A percentile compares a stretch with the other conserved stretches of the same genome.
These are phyloP conservation scores for Penicillium dipodomyicola DNA, from an alignment of 495 filamentous ascomycete genomes.

Conservation along the genomic window DNA sequence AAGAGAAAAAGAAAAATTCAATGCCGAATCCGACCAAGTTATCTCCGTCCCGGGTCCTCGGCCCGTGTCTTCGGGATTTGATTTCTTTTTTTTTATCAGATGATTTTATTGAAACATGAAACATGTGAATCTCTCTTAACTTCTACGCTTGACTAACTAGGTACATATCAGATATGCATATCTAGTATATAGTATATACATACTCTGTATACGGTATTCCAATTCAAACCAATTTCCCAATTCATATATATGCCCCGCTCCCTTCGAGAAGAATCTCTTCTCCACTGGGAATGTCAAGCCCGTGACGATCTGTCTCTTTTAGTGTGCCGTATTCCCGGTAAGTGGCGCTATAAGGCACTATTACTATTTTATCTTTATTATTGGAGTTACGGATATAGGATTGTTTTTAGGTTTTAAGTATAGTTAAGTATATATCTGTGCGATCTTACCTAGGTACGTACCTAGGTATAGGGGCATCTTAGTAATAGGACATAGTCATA, in stretches of 20 bases:
- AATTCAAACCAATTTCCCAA: neutral
- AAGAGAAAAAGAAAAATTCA: neutral
- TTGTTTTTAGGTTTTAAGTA: neutral
- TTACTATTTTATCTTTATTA: neutral
- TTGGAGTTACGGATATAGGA: neutral
- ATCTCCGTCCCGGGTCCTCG: slow-evolving; percentile 3
- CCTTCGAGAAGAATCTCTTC: neutral
- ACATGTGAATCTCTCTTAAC: neutral
- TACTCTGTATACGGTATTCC: neutral
- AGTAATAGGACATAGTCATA: neutral
- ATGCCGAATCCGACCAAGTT: slow-evolving; percentile 5
- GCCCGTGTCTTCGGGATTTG: neutral
- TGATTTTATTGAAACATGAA: too few species aligned
- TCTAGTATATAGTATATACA: too few species aligned
- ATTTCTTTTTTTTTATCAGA: neutral
- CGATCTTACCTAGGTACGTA: too few species aligned
- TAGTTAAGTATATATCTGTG: too few species aligned
- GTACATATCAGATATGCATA: too few species aligned
- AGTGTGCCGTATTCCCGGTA: slow-evolving; percentile 2
- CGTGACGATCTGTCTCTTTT: neutral
- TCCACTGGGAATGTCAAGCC: neutral
- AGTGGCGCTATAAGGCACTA: neutral
- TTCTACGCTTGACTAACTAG: too few species aligned
- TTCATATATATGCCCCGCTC: neutral
- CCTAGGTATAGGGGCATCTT: neutral